These are phyloP conservation scores for Eimeria maxima DNA, from an alignment of 169 alveolate species.

Conservation along the genomic window DNA sequence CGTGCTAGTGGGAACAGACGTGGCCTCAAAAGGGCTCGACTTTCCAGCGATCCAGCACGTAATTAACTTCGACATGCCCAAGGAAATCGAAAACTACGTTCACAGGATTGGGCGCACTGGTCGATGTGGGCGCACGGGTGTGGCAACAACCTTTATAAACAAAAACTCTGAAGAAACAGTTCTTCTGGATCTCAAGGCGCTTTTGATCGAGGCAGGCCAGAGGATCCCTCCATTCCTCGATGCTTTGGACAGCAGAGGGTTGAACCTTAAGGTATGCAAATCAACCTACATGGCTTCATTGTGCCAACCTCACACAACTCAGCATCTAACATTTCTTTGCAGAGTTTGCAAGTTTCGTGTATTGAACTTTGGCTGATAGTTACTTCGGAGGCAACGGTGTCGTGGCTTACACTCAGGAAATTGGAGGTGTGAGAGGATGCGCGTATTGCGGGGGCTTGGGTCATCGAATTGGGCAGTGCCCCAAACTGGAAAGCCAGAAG, in stretches of 20 bases:
- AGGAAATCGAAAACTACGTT: slow-evolving; percentile 97
- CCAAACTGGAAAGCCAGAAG: slow-evolving; percentile 90
- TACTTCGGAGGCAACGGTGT: neutral
- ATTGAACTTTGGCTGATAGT: neutral
- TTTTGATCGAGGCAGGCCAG: slow-evolving; percentile 95
- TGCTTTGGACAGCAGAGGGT: slow-evolving; percentile 90
- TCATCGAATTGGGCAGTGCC: slow-evolving; percentile 95
- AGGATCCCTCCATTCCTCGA: slow-evolving; percentile 93
- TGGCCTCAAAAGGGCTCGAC: slow-evolving; percentile 98
- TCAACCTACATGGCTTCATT: neutral
- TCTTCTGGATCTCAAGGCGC: slow-evolving; percentile 94
- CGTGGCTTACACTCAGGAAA: slow-evolving; percentile 84
- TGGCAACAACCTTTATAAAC: slow-evolving; percentile 96
- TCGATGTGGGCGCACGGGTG: slow-evolving; percentile 98
- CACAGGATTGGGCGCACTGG: slow-evolving; percentile 99
- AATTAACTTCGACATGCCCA: slow-evolving; percentile 99
- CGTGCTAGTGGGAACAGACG: slow-evolving; percentile 97
- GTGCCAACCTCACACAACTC: neutral
- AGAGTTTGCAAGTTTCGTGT: neutral
- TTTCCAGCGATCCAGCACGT: slow-evolving; percentile 98
- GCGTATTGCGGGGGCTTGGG: slow-evolving; percentile 97
- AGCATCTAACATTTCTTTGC: neutral
- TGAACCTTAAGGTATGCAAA: slow-evolving; percentile 87
- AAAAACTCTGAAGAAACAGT: slow-evolving; percentile 90
- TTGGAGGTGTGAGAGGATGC: slow-evolving; percentile 96